Conservation (phyloP, 2,329 filamentous ascomycete genomes). For the Verruconis gallopava region DNA sequence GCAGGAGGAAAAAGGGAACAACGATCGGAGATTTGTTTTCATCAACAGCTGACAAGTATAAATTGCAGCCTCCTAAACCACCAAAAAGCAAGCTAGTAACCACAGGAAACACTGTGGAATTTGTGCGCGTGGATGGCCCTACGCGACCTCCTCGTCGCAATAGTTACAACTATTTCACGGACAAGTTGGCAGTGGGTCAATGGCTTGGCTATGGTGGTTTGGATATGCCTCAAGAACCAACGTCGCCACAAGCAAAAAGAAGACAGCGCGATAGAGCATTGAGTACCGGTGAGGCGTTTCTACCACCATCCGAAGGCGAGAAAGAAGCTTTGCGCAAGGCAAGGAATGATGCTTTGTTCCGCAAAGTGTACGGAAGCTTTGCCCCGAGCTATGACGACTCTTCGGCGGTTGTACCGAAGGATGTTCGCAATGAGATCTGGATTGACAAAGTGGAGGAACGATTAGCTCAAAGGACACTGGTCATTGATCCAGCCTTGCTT, state of each 20-base stretch:
- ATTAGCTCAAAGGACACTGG: constrained; percentile 51
- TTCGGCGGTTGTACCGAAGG: constrained; percentile 54
- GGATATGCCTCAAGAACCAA: constrained; percentile 28
- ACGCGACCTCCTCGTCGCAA: constrained; percentile 27
- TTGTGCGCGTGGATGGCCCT: constrained; percentile 41
- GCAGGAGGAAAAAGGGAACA: constrained; percentile 41
- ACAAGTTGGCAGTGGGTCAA: constrained; percentile 51
- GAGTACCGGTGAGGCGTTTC: constrained; percentile 50
- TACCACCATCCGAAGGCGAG: constrained; percentile 29
- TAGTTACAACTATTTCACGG: constrained; percentile 49
- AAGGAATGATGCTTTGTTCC: constrained; percentile 62
- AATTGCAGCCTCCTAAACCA: constrained; percentile 58
- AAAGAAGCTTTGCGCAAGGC: constrained; percentile 37
- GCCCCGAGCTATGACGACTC: constrained; percentile 64
- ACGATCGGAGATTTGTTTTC: constrained; percentile 65
- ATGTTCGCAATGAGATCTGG: constrained; percentile 56
- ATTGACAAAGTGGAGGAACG: constrained; percentile 60
- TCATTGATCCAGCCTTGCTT: constrained; percentile 34
- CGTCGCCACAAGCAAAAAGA: constrained; percentile 50
- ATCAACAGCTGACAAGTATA: constrained; percentile 50
- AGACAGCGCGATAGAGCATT: constrained; percentile 62
- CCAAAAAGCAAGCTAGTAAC: constrained; percentile 47
- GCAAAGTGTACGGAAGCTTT: constrained; percentile 67
- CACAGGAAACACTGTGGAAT: constrained; percentile 36
- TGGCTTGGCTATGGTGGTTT: constrained; percentile 46